Percentiles rank a stretch among this genome's conserved stretches.
These are phyloP conservation scores for Chaetothyriales sp. DNA, from an alignment of 2,329 filamentous ascomycete species.

Conservation along the genomic window DNA sequence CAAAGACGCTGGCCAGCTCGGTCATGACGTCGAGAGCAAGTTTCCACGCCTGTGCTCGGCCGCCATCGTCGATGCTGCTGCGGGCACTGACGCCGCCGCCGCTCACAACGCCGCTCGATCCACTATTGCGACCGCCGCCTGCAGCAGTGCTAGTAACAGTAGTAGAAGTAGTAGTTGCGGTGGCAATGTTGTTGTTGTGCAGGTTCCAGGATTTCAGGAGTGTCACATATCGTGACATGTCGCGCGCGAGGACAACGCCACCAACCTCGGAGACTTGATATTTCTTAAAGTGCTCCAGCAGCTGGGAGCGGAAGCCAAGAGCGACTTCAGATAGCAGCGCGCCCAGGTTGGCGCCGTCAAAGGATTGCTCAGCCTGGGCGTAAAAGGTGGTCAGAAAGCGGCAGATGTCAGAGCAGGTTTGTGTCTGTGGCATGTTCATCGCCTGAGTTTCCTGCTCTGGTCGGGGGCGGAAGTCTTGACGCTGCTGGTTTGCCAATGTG, in stretches of 20 bases:
- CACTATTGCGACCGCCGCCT: neutral
- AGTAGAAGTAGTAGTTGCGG: no score
- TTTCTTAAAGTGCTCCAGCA: constrained; percentile 88
- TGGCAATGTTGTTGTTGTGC: neutral
- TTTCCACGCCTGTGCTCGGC: constrained; percentile 6
- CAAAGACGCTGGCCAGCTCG: constrained; percentile 90
- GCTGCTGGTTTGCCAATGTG: constrained; percentile 62
- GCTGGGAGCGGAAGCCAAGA: constrained; percentile 56
- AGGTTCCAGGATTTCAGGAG: constrained; percentile 71
- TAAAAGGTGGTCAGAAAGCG: constrained; percentile 61
- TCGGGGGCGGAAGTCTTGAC: constrained; percentile 76
- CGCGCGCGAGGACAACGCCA: constrained; percentile 87
- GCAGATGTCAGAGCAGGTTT: constrained; percentile 68
- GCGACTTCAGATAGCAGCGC: constrained; percentile 74
- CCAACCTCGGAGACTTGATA: constrained; percentile 88
- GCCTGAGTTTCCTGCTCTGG: constrained; percentile 49
- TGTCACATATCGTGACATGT: constrained; percentile 84
- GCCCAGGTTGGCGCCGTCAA: constrained; percentile 72
- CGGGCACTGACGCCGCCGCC: neutral
- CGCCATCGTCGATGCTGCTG: constrained; percentile 37
- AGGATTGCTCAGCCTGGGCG: constrained; percentile 46
- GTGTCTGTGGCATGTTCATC: constrained; percentile 66
- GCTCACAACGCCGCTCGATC: no score
- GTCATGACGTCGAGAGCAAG: constrained; percentile 62
- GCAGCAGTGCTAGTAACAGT: neutral